A percentile compares a stretch with the other conserved stretches of the same genome.
Evolutionary conservation across 768 basidiomycete genomes (phyloP).

Genomic region (Boletales sp.): DNA sequence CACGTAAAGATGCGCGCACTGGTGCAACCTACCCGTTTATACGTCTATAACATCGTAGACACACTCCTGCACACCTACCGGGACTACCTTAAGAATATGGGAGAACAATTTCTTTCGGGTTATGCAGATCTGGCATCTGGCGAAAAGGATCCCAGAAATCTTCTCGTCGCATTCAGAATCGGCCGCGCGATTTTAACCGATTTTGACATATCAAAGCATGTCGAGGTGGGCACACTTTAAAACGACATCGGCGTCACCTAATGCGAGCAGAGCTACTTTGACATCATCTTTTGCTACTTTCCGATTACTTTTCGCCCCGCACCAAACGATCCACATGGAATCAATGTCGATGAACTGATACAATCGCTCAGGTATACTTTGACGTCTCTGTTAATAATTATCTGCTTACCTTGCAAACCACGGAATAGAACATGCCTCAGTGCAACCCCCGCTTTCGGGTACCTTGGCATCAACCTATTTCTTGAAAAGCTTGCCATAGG

Average conservation of each 20-base stretch:
- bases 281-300: conserved; percentile 97
- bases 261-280: conserved; percentile 73
- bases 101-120: conserved; percentile 64
- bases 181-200: conserved; percentile 83
- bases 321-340: conserved; percentile 90
- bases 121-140: conserved; percentile 86
- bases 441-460: conserved; percentile 80
- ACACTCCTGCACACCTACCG: conserved; percentile 37
- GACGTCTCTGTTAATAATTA: not conserved
- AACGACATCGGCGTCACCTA: not conserved
- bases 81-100: conserved; percentile 68
- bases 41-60: conserved; percentile 80
- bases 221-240: conserved; percentile 61
- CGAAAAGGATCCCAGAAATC: conserved; percentile 96
- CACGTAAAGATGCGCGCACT: conserved; percentile 81
- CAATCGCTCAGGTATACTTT: conserved; percentile 55
- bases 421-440: conserved; percentile 60
- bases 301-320: conserved; percentile 96
- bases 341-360: conserved; percentile 84
- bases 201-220: conserved; percentile 69
- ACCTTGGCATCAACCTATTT: conserved; percentile 81
- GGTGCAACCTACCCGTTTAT: conserved; percentile 77
- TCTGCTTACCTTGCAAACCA: not conserved
- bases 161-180: conserved; percentile 86
- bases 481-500: conserved; percentile 88